Evolutionary conservation across 768 basidiomycete species (phyloP), one percentile per base, ranked within the genome.

Genomic region (Floccularia luteovirens): DNA sequence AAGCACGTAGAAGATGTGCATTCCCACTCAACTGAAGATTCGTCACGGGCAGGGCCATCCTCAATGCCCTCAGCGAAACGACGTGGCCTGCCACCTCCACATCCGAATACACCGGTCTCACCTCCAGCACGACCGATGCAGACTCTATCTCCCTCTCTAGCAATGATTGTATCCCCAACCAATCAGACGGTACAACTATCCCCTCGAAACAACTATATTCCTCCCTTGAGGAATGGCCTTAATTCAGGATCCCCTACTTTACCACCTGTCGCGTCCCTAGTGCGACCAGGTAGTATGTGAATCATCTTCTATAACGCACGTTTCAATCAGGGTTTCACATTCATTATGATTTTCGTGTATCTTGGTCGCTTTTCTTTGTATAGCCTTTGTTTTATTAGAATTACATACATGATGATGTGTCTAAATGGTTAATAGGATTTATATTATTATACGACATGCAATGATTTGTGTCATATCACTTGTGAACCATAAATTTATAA

Each of bases 401-500:
- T 23, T 37, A 37, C 36, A 37, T 37, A 37, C 36, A 37, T 37
- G 36, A 37, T 19, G 36, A 22, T 23, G 17, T 37, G n/a, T n/a
- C 36, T 37, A 19, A 12, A 37, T 37, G 36, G 36, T 37, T 37
- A 37, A 37, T 37, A 23, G 21, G 36, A 5, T 19, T 12, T 37
- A 37, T 22, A 22, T 22, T 24, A 38, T 38, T 30, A 38, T 30
- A n/a, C n/a, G n/a, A n/a, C n/a, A n/a, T n/a, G n/a, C n/a, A n/a
- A n/a, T n/a, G n/a, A n/a, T n/a, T n/a, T n/a, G n/a, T n/a, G n/a
- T n/a, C n/a, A n/a, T n/a, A n/a, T n/a, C n/a, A 61, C 42, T 49
- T 56, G 38, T 66, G 57, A 32, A 78, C 67, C 82, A 89, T 83
- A 53, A 89, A 77, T 36, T 72, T 77, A 56, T 89, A 88, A 4